These are phyloP conservation scores for Sporothrix brasiliensis DNA, from an alignment of 2,329 filamentous ascomycete genomes.

Conservation along the genomic window DNA sequence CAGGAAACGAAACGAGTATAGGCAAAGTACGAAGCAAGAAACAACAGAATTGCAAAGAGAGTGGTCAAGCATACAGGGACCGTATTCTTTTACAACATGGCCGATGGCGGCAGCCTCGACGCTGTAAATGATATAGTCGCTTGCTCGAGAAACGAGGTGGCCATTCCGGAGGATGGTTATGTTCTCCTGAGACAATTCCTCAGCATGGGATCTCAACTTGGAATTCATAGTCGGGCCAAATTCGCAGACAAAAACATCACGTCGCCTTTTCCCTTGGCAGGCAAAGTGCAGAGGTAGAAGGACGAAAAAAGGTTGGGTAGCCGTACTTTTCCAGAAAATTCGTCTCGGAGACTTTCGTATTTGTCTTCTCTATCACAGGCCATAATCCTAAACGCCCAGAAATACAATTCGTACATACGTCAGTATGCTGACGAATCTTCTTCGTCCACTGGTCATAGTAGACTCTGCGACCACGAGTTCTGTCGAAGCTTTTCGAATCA, in stretches of 20 bases:
- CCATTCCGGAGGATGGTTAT: conserved; percentile 92
- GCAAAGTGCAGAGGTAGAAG: conserved; percentile 35
- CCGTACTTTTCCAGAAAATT: conserved; percentile 85
- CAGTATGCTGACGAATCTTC: conserved; percentile 24
- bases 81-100: conserved; percentile 82
- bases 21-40: conserved; percentile 34
- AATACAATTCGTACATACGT: conserved; percentile 24
- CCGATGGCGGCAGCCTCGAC: conserved; percentile 93
- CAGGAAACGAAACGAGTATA: background rate
- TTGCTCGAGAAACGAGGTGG: conserved; percentile 90
- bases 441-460: conserved; percentile 2
- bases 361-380: conserved; percentile 93
- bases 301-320: conserved; percentile 35
- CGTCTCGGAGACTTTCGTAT: conserved; percentile 75
- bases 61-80: conserved; percentile 72
- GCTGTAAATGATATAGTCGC: conserved; percentile 98
- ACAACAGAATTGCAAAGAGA: conserved; percentile 9
- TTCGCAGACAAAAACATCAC: conserved; percentile 1
- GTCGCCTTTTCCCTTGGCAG: conserved; percentile 34
- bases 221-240: background rate
- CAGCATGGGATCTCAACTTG: conserved; percentile 47
- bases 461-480: conserved; percentile 19
- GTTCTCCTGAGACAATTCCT: conserved; percentile 65
- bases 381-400: conserved; percentile 67
- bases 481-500: conserved; percentile 32